Evolutionary conservation across 2,329 filamentous ascomycete species (phyloP).

Genomic region (Nakataea oryzae): DNA sequence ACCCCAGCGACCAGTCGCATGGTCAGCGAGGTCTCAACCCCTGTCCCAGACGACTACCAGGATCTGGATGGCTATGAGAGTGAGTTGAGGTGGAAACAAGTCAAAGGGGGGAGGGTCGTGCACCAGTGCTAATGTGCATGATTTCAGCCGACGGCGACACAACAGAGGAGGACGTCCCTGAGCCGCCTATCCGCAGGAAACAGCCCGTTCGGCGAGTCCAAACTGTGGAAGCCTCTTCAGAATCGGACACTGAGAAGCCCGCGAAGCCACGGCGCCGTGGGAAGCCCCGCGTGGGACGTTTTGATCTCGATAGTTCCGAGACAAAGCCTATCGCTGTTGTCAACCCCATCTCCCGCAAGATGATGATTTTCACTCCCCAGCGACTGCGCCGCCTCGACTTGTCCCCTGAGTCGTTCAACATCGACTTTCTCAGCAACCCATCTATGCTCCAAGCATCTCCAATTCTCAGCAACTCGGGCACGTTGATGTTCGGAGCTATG

Average conservation of each 20-base stretch:
- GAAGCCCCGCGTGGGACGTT: constrained; percentile 42
- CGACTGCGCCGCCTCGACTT: constrained; percentile 35
- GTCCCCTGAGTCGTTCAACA: constrained; percentile 43
- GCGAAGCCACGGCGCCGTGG: constrained; percentile 26
- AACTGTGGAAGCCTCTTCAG: constrained; percentile 28
- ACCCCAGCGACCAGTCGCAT: constrained; percentile 27
- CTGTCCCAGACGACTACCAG: constrained; percentile 15
- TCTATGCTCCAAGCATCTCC: constrained; percentile 33
- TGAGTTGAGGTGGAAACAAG: constrained; percentile 29
- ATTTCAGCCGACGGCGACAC: constrained; percentile 47
- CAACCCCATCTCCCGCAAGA: constrained; percentile 46
- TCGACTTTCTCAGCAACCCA: constrained; percentile 28
- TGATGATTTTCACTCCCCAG: constrained; percentile 51
- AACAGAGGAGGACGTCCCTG: constrained; percentile 48
- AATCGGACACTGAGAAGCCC: constrained; percentile 38
- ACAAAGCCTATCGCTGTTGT: constrained; percentile 49
- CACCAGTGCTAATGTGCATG: constrained; percentile 24
- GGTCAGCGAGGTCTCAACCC: constrained; percentile 20
- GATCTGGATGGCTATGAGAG: constrained; percentile 49
- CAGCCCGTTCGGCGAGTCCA: constrained; percentile 25
- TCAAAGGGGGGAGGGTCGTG: constrained; percentile 4
- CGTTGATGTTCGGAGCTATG: constrained; percentile 72
- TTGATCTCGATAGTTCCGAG: constrained; percentile 41
- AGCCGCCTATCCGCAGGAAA: constrained; percentile 37
- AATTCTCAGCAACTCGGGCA: constrained; percentile 56